These are phyloP conservation scores for Fusarium tricinctum DNA, from an alignment of 2,329 filamentous ascomycete species.

Conservation along the genomic window DNA sequence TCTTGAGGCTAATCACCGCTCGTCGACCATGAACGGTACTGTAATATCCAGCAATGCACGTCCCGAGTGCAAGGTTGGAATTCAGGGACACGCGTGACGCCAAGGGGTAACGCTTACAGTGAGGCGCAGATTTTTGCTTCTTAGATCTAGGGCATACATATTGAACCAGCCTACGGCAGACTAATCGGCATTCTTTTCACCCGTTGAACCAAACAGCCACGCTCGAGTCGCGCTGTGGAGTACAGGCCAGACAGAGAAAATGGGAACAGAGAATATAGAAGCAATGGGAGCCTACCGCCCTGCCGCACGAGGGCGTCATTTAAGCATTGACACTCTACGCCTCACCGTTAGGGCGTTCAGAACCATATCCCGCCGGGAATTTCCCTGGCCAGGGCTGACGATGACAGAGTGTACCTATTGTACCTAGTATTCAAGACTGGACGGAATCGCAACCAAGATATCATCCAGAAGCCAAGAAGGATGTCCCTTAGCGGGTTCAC, in stretches of 20 bases:
- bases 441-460: too few species aligned
- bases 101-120: constrained; percentile 2
- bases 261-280: not conserved
- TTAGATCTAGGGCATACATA: constrained; percentile 17
- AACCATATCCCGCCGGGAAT: constrained; percentile 6
- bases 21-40: not conserved
- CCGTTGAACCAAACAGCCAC: constrained; percentile 35
- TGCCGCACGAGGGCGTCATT: constrained; percentile 17
- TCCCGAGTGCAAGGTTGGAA: constrained; percentile 2
- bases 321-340: constrained; percentile 36
- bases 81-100: constrained; percentile 8
- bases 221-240: constrained; percentile 11
- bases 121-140: constrained; percentile 18
- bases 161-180: constrained; percentile 11
- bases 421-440: not conserved
- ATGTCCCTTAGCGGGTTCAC: constrained; percentile 13
- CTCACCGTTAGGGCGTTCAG: constrained; percentile 37
- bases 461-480: not conserved
- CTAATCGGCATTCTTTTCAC: constrained; percentile 21
- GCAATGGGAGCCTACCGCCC: constrained; percentile 21
- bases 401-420: not conserved
- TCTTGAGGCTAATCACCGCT: constrained; percentile 11
- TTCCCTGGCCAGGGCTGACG: constrained; percentile 15
- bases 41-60: constrained; percentile 2
- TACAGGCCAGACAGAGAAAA: constrained; percentile 6